phyloP scores from a whole-genome alignment of 2,329 filamentous ascomycete species.

The Cryphonectria parasitica region DNA sequence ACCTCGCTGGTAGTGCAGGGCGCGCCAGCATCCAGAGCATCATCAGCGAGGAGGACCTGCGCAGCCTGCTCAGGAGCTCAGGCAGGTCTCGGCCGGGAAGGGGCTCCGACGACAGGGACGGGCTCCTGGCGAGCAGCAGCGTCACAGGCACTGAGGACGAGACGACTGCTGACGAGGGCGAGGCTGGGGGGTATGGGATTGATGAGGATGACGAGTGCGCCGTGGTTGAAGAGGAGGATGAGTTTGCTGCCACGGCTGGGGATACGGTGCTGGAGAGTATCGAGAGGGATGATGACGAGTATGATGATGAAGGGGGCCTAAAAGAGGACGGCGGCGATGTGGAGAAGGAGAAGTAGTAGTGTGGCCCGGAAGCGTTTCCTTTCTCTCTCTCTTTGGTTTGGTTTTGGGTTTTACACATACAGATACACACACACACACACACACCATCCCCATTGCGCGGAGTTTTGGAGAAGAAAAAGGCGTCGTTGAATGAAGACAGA shows the following conservation, averaged over 20 bases:
- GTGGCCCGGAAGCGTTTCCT: neutral
- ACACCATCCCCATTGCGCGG: slow-evolving; percentile 2
- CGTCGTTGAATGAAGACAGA: too few relatives aligned
- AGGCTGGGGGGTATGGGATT: slow-evolving; percentile 11
- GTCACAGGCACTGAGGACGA: slow-evolving; percentile 29
- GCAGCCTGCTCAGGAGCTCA: slow-evolving; percentile 37
- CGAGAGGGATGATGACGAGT: neutral
- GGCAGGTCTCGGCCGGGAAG: neutral
- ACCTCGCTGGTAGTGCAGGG: slow-evolving; percentile 35
- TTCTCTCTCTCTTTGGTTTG: neutral
- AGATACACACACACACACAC: neutral
- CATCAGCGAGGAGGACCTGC: slow-evolving; percentile 63
- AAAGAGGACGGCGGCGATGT: neutral
- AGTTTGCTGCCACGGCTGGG: neutral
- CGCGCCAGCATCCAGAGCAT: slow-evolving; percentile 61
- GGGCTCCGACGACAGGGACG: neutral
- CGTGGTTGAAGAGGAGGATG: slow-evolving; percentile 23
- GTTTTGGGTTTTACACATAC: neutral
- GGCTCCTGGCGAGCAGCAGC: slow-evolving; percentile 19
- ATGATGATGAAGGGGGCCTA: neutral
- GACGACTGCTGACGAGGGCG: slow-evolving; percentile 27
- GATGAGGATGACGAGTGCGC: slow-evolving; percentile 17
- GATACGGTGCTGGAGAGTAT: slow-evolving; percentile 14
- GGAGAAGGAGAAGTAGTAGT: slow-evolving; percentile 4
- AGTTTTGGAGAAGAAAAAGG: neutral